phyloP scores from a whole-genome alignment of 352 stramenopile genomes.

The Phytophthora capsici region DNA sequence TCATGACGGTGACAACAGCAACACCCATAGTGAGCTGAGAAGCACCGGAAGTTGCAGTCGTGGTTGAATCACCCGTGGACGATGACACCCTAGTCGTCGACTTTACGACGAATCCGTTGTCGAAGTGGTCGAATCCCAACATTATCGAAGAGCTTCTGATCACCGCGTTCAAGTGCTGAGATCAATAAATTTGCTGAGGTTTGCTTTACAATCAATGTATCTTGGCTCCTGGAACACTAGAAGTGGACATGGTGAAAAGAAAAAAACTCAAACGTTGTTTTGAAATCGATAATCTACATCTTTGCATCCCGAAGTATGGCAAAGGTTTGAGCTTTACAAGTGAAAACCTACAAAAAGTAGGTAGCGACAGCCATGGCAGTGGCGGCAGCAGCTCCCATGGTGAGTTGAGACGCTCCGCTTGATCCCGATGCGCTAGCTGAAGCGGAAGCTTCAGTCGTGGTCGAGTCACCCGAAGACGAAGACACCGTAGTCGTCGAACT shows the following conservation, averaged over 20 bases:
- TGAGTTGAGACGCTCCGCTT: slow-evolving; percentile 28
- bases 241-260: too few species aligned
- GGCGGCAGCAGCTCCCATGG: slow-evolving; percentile 16
- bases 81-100: slow-evolving; percentile 14
- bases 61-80: slow-evolving; percentile 6
- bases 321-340: too few species aligned
- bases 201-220: too few species aligned
- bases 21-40: slow-evolving; percentile 28
- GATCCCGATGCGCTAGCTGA: slow-evolving; percentile 24
- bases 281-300: too few species aligned
- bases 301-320: too few species aligned
- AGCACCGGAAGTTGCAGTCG: slow-evolving; percentile 11
- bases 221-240: too few species aligned
- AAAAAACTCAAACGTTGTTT: too few species aligned
- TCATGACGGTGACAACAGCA: slow-evolving; percentile 7
- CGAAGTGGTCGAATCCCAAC: slow-evolving; percentile 8
- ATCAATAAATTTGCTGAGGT: too few species aligned
- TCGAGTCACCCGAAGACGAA: slow-evolving; percentile 13
- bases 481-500: slow-evolving; percentile 3
- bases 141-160: too few species aligned
- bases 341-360: slow-evolving; percentile 30
- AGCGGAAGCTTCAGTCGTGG: slow-evolving; percentile 3
- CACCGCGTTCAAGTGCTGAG: too few species aligned
- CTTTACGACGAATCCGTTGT: background rate
- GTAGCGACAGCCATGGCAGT: slow-evolving; percentile 15